Evolutionary conservation across 306 rosid species (phyloP).

Genomic region (Leucaena leucocephala): DNA sequence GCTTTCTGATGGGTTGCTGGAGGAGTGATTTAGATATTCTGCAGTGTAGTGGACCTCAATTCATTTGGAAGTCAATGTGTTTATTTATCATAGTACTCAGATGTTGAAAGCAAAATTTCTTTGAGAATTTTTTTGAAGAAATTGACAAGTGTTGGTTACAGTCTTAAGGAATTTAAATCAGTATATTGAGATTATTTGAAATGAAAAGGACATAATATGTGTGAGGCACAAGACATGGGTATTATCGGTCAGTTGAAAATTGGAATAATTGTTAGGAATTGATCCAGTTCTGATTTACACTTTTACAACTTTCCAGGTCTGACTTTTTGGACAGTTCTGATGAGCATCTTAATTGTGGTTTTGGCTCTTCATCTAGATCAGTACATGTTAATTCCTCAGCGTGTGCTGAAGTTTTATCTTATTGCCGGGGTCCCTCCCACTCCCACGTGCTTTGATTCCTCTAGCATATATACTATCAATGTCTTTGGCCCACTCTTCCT

Average conservation of each 20-base stretch:
- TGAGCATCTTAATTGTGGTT: constrained; percentile 4
- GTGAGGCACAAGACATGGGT: not conserved
- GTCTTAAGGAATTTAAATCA: not conserved
- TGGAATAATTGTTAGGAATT: not conserved
- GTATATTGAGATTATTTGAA: not conserved
- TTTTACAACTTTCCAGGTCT: not conserved
- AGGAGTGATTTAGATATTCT: constrained; percentile 7
- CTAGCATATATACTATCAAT: too few relatives aligned
- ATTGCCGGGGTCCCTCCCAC: not conserved
- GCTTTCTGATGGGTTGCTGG: not conserved
- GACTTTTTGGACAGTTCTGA: constrained; percentile 11
- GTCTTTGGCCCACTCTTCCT: too few relatives aligned
- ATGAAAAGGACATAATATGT: not conserved
- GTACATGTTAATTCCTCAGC: not conserved
- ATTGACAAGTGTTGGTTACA: not conserved
- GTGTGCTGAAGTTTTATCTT: constrained; percentile 7
- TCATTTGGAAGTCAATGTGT: constrained; percentile 18
- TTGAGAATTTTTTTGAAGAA: not conserved
- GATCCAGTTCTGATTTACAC: not conserved
- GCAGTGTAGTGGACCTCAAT: constrained; percentile 22
- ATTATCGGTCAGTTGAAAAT: not conserved
- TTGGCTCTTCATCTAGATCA: not conserved
- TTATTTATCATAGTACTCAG: not conserved
- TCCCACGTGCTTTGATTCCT: too few relatives aligned
- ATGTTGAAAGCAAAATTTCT: constrained; percentile 18